phyloP scores from a whole-genome alignment of 176 grass and related monocot species.

The Raddia guianensis region DNA sequence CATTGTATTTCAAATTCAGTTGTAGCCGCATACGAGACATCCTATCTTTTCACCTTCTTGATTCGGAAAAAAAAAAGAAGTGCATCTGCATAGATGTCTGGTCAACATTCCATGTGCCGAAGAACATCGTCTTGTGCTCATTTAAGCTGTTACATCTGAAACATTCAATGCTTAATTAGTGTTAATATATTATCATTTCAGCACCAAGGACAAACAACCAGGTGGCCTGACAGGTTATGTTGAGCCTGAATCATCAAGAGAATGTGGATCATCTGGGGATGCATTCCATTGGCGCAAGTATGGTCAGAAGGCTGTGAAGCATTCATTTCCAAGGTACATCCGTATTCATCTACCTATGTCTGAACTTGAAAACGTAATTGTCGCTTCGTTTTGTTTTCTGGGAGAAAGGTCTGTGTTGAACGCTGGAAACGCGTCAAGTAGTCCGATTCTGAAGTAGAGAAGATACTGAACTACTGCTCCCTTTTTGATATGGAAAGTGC shows the following conservation, averaged over 20 bases:
- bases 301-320: constrained; percentile 67
- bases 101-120: background rate
- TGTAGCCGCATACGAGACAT: background rate
- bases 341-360: background rate
- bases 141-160: background rate
- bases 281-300: constrained; percentile 73
- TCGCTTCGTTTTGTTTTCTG: background rate
- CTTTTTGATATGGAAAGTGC: constrained; percentile 9
- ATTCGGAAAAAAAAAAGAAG: background rate
- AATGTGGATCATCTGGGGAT: constrained; percentile 37
- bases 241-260: constrained; percentile 24
- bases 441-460: too few relatives aligned
- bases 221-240: constrained; percentile 9
- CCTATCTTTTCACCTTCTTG: background rate
- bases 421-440: too few relatives aligned
- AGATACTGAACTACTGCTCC: too few relatives aligned
- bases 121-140: constrained; percentile 15
- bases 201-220: constrained; percentile 46
- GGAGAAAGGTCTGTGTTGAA: background rate
- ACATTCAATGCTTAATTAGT: background rate
- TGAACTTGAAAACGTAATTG: background rate
- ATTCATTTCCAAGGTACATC: constrained; percentile 55
- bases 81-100: background rate
- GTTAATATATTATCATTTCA: constrained; percentile 29
- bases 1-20: background rate